Percentiles rank a stretch among this genome's conserved stretches.
Evolutionary conservation across 148 eudicot genomes (phyloP).

Genomic region (Silene latifolia): DNA sequence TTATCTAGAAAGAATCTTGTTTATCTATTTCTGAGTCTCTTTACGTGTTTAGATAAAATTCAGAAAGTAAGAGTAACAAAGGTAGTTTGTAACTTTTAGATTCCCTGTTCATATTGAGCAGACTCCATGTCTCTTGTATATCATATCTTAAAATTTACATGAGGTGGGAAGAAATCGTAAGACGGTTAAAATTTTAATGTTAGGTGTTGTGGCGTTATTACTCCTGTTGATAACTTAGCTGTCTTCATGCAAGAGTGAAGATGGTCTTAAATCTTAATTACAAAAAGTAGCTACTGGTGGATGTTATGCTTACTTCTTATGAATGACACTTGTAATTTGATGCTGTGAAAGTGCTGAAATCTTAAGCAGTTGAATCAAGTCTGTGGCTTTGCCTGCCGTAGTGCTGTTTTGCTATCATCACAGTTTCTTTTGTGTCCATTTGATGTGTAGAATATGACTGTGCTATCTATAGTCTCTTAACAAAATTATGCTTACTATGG

Average conservation of each 20-base stretch:
- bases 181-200: not conserved
- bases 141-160: too few relatives aligned
- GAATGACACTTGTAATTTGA: not conserved
- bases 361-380: not conserved
- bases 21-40: slow-evolving; percentile 1
- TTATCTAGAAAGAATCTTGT: not conserved
- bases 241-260: not conserved
- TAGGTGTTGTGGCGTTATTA: not conserved
- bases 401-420: not conserved
- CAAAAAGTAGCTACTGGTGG: not conserved
- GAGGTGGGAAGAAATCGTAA: not conserved
- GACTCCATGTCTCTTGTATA: too few relatives aligned
- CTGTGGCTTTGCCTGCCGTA: not conserved
- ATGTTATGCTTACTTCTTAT: not conserved
- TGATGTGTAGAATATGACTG: not conserved
- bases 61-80: not conserved
- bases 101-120: too few relatives aligned
- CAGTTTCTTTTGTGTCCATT: not conserved
- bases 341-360: not conserved
- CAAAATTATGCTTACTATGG: not conserved
- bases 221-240: not conserved
- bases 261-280: not conserved
- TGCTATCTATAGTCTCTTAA: not conserved
- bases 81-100: not conserved
- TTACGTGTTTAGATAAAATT: not conserved